Evolutionary conservation across 148 eudicot genomes (phyloP), one percentile per base, ranked within the genome.

Genomic region (Rhododendron kiyosumense): DNA sequence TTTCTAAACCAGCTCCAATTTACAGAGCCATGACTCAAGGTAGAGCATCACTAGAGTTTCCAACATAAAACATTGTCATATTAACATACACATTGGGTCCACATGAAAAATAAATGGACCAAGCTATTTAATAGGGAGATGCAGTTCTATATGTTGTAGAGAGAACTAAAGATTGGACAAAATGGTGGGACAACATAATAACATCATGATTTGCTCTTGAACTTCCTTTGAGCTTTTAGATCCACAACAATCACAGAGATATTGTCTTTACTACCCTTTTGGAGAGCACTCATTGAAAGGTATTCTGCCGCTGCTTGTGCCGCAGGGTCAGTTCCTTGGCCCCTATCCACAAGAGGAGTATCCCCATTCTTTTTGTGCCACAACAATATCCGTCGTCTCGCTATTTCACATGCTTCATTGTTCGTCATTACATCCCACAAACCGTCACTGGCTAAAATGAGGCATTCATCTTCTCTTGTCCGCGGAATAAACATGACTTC

Each of bases 221-320:
- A 85, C 87, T 92, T 92, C 86, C 95, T 92, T 34, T 89, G 93
- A 80, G 91, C 88, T 88, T 92, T 93, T 80, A 93, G 81, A 89
- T 92, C 95, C 79, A 93, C 94, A 32, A 93, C 95, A 65, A 92
- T 86, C 24, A 93, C 91, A 18, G 93, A 84, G 51, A 93, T 91
- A 82, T 93, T 93, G 83, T 93, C 95, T 51, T 89, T 91, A 89
- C 94, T 92, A 34, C 95, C 95, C 85, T 89, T 91, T 54, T 91
- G 94, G 38, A 88, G 86, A 12, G 95, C 95, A 15, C 85, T 93
- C 75, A 79, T 86, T 0, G 91, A 86, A 18, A 93, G 92, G 85
- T 90, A 91, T 28, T 93, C 95, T 12, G 95, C 94, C 7, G 95
- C 95, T 51, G 92, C 87, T 84, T 93, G 94, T 3, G 95, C 93